Evolutionary conservation across 305 asterid species (phyloP).

Genomic region (Fraxinus latifolia): DNA sequence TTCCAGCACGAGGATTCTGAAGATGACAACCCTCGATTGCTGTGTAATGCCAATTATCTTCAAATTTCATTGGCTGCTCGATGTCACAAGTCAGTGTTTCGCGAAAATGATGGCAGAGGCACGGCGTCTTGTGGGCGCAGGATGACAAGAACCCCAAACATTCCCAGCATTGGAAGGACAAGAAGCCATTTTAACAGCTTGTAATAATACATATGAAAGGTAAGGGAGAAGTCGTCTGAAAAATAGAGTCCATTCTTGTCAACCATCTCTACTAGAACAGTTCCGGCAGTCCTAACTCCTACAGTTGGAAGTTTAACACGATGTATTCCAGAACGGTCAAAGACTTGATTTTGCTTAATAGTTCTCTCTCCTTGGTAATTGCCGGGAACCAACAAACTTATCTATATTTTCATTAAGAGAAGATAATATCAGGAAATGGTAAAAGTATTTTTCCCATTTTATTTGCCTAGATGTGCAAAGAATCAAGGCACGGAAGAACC

Average conservation of each 20-base stretch:
- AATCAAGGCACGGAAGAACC: neutral
- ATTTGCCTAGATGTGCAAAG: neutral
- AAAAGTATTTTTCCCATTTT: neutral
- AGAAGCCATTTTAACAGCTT: conserved; percentile 90
- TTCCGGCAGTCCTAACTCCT: conserved; percentile 79
- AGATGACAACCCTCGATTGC: neutral
- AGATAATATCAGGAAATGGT: conserved; percentile 5
- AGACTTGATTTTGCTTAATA: conserved; percentile 59
- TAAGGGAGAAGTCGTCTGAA: conserved; percentile 83
- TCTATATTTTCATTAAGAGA: conserved; percentile 34
- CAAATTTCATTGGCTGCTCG: conserved; percentile 11
- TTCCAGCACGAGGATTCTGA: conserved; percentile 11
- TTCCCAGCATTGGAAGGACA: conserved; percentile 94
- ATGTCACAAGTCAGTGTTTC: conserved; percentile 78
- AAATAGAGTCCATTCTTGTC: conserved; percentile 85
- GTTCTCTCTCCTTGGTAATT: conserved; percentile 97
- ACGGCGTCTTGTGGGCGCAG: conserved; percentile 86
- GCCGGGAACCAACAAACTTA: conserved; percentile 93
- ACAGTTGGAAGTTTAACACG: conserved; percentile 80
- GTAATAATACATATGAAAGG: conserved; percentile 87
- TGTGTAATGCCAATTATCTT: conserved; percentile 11
- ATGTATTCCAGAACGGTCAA: conserved; percentile 61
- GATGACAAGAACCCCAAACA: conserved; percentile 84
- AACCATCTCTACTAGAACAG: conserved; percentile 91
- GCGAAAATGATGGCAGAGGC: conserved; percentile 94